Percentiles rank a stretch among this genome's conserved stretches.
Conservation (phyloP, 2,329 filamentous ascomycete species). For the Juglanconis oblonga region DNA sequence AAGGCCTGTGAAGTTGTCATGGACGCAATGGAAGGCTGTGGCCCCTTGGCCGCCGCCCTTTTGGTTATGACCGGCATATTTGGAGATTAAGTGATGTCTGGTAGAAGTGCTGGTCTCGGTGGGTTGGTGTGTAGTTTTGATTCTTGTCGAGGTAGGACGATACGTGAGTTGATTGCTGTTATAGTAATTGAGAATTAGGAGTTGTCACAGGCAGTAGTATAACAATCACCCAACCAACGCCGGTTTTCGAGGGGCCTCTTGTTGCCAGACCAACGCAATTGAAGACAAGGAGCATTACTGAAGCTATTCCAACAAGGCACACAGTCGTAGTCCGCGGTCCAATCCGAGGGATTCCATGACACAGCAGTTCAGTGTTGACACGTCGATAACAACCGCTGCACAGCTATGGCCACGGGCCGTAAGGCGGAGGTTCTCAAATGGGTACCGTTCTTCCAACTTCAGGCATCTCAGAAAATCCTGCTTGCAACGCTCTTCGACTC, state of each 20-base stretch:
- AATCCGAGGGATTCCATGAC: neutral
- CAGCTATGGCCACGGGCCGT: neutral
- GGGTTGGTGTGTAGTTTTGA: neutral
- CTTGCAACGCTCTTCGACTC: slow-evolving; percentile 59
- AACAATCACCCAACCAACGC: neutral
- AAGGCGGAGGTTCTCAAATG: neutral
- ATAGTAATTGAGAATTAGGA: neutral
- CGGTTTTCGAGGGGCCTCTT: neutral
- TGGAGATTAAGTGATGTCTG: neutral
- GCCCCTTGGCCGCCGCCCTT: neutral
- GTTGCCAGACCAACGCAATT: neutral
- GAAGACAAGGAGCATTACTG: neutral
- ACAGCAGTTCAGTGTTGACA: neutral
- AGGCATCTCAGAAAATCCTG: slow-evolving; percentile 56
- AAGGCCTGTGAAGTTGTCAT: neutral
- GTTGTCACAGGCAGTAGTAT: neutral
- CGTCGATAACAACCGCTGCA: neutral
- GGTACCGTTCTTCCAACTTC: neutral
- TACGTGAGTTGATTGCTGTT: neutral
- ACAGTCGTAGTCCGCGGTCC: neutral
- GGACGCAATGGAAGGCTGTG: neutral
- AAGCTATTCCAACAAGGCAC: neutral
- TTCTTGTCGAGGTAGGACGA: neutral
- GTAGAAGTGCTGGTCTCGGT: neutral
- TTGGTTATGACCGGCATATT: neutral